These are phyloP conservation scores for Parascedosporium putredinis DNA, from an alignment of 2,329 filamentous ascomycete species.

Conservation along the genomic window DNA sequence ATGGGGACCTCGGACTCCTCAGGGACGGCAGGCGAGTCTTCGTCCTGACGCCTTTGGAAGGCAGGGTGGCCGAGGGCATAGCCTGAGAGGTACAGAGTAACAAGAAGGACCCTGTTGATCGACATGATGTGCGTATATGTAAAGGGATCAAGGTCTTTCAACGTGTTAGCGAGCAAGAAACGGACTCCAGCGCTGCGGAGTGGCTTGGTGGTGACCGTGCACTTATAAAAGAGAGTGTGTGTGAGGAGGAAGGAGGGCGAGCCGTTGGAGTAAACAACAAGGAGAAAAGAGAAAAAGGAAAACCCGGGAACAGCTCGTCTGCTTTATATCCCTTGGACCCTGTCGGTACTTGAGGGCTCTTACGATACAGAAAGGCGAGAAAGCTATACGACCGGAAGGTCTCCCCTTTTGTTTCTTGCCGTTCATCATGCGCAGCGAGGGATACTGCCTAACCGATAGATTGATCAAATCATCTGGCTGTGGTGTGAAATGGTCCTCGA, in stretches of 20 bases:
- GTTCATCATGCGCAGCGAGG: not conserved
- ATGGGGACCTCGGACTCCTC: not conserved
- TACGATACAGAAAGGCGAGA: not conserved
- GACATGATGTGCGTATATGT: not conserved
- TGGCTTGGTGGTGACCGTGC: not conserved
- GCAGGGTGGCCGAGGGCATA: not conserved
- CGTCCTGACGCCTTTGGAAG: not conserved
- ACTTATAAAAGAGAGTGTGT: not conserved
- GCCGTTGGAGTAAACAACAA: too few species aligned
- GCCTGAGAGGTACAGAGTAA: conserved; percentile 5
- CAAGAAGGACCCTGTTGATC: conserved; percentile 4
- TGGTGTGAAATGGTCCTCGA: too few species aligned
- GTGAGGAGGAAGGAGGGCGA: too few species aligned
- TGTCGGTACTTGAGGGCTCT: not conserved
- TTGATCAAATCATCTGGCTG: not conserved
- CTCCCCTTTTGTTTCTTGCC: too few species aligned
- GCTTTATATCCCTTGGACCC: not conserved
- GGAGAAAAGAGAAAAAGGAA: too few species aligned
- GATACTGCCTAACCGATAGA: not conserved
- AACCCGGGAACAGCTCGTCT: not conserved
- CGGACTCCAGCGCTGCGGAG: not conserved
- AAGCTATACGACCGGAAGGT: not conserved
- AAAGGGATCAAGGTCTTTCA: not conserved
- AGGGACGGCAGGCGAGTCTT: not conserved
- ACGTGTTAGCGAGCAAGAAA: not conserved